Base-by-base conservation (phyloP, 2,329 filamentous ascomycete species). In the Botryotinia convoluta region DNA sequence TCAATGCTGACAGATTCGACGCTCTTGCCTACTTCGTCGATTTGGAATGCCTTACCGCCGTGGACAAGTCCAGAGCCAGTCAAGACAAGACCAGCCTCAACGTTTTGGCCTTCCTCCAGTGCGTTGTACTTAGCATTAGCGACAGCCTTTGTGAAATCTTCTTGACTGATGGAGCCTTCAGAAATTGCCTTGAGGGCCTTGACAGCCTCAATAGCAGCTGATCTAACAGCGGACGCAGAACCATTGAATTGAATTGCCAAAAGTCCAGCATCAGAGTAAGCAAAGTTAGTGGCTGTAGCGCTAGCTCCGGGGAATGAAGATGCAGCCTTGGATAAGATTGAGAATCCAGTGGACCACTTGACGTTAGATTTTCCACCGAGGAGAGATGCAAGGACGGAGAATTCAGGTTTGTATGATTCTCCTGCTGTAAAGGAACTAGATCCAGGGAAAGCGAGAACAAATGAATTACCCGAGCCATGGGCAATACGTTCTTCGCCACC, bases 271-370 rank as follows among this genome's bases (percentile, higher is more conserved):
- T 99, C 96, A 26, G 95, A 97, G 89, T 98, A 99, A 77, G 91
- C 88, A 77, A 90, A 86, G 85, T 96, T 95, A 80, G 91, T 88
- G 76, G 95, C 93, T 54, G 89, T 87, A 80, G 94, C 89, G 69
- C 86, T 87, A 76, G 92, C 89, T 77, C 90, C 89, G 54, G 91
- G 87, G 80, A 89, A 86, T 63, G 88, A 87, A 75, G 91, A 87
- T 73, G 90, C 88, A 75, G 91, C 92, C 87, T 97, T 95, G 81
- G 92, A 88, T 74, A 99, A 89, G 75, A 98, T 88, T 74, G 93
- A 95, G 88, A 97, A 98, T 79, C 96, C 96, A 76, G 93, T 86
- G 70, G 93, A 91, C 95, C 95, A 99, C 87, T 98, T 99, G 87
- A 98, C 94, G 84, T 86, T 92, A 72, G 94, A 92, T 84, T 97